Evolutionary conservation across 306 rosid species (phyloP), one percentile per base, ranked within the genome.

Genomic region (Morella rubra): DNA sequence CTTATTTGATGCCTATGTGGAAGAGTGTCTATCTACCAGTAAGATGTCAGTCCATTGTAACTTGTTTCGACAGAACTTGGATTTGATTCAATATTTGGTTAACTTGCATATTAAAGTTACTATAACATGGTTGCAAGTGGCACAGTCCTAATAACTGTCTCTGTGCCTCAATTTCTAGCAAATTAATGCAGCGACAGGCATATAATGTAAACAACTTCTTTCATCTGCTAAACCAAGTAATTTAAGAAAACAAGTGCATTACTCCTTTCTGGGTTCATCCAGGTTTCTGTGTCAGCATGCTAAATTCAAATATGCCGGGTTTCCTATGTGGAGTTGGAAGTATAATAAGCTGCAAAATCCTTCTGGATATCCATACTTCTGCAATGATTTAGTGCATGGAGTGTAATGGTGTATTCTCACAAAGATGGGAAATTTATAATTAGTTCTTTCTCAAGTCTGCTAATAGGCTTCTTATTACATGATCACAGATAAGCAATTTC

Each of bases 21-120:
- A 75, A 49, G 15, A 40, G 71, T 44, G 55, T 74, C 50, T 49
- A n/a, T 74, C 60, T 54, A 61, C 44, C 45, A 40, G n/a, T 42
- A 42, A n/a, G 46, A 1, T 16, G 4, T 41, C 10, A 41, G 50
- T 40, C 19, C 44, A 64, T 40, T 41, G 5, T 66, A n/a, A 41
- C 50, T 66, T 42, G 13, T 14, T 42, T 65, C 3, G 50, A 42
- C 42, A 66, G n/a, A 66, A 42, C 14, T 41, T 66, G 46, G 37
- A 37, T 37, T 62, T 32, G 37, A 32, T 32, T 32, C 3, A 32
- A 32, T 32, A 32, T 32, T 32, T 32, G 3, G 37, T 32, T 32
- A 32, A 32, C 37, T 32, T 32, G 37, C 37, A 32, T 3, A 32
- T 32, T 32, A 32, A 32, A 32, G 37, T 32, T 32, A 32, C 0